phyloP scores from a whole-genome alignment of 192 early-diverging fungal genomes.

The Spizellomyces sp. region DNA sequence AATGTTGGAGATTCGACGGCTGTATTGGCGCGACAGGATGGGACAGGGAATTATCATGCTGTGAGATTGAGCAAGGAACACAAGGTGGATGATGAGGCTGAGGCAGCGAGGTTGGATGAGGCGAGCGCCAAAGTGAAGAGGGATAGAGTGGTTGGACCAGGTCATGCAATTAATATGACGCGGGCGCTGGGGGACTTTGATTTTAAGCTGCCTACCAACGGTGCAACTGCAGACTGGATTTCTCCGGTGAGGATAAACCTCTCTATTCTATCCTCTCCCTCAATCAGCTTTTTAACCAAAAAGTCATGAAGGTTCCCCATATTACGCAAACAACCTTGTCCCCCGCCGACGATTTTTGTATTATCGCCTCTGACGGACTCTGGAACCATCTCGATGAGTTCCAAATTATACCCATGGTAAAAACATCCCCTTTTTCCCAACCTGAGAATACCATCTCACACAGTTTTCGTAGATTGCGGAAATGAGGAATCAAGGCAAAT shows the following conservation, averaged over 20 bases:
- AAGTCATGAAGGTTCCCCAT: constrained; percentile 8
- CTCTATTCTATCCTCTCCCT: too few species aligned
- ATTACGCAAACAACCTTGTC: constrained; percentile 9
- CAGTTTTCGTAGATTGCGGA: constrained; percentile 22
- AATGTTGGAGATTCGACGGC: constrained; percentile 36
- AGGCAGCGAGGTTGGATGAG: constrained; percentile 21
- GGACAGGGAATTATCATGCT: constrained; percentile 12
- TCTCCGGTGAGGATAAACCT: constrained; percentile 21
- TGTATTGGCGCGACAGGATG: constrained; percentile 15
- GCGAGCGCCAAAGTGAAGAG: constrained; percentile 21
- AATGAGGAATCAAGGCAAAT: constrained; percentile 15
- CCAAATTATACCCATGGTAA: constrained; percentile 22
- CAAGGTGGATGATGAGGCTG: constrained; percentile 28
- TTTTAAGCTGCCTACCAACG: constrained; percentile 30
- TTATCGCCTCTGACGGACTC: constrained; percentile 32
- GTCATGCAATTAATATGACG: constrained; percentile 37
- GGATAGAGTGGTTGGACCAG: constrained; percentile 27
- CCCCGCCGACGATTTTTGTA: constrained; percentile 21
- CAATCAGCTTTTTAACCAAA: too few species aligned
- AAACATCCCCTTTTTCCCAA: not conserved
- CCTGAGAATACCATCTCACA: not conserved
- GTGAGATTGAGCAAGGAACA: constrained; percentile 33
- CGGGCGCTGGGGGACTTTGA: constrained; percentile 35
- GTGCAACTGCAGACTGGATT: constrained; percentile 28
- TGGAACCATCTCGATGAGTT: constrained; percentile 23